Conservation (phyloP, 2,329 filamentous ascomycete genomes). For the Fusarium miscanthi region DNA sequence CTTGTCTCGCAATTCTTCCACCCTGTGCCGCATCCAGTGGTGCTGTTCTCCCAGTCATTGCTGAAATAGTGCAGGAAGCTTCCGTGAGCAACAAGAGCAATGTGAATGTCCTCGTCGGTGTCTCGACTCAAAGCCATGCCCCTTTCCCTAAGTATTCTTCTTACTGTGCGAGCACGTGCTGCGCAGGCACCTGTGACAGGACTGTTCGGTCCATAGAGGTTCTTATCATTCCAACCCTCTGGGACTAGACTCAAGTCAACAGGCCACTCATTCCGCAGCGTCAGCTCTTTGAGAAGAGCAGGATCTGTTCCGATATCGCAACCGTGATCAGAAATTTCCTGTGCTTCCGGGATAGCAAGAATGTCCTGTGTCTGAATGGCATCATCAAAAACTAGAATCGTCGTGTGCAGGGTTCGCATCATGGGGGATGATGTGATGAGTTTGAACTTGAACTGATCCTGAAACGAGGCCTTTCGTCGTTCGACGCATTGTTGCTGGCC, state of each 20-base stretch:
- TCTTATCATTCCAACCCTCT: conserved; percentile 23
- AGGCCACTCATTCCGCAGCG: conserved; percentile 16
- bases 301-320: conserved; percentile 27
- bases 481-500: conserved; percentile 28
- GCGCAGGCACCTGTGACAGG: conserved; percentile 25
- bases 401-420: conserved; percentile 27
- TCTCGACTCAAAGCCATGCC: conserved; percentile 1
- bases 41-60: conserved; percentile 34
- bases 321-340: conserved; percentile 32
- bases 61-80: conserved; percentile 35
- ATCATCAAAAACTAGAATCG: conserved; percentile 15
- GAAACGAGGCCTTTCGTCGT: conserved; percentile 28
- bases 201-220: conserved; percentile 30
- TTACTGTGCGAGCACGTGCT: conserved; percentile 21
- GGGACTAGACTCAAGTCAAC: conserved; percentile 28
- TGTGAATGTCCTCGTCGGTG: conserved; percentile 23
- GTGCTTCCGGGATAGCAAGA: conserved; percentile 32
- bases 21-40: conserved; percentile 9
- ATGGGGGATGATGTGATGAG: conserved; percentile 30
- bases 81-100: conserved; percentile 30
- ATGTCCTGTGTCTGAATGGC: conserved; percentile 21
- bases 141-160: conserved; percentile 26
- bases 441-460: conserved; percentile 31
- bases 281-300: neutral
- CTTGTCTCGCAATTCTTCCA: conserved; percentile 36